Percentiles rank a stretch among this genome's conserved stretches.
Evolutionary conservation across 2,329 filamentous ascomycete species (phyloP).

Genomic region (Penicillium palitans): DNA sequence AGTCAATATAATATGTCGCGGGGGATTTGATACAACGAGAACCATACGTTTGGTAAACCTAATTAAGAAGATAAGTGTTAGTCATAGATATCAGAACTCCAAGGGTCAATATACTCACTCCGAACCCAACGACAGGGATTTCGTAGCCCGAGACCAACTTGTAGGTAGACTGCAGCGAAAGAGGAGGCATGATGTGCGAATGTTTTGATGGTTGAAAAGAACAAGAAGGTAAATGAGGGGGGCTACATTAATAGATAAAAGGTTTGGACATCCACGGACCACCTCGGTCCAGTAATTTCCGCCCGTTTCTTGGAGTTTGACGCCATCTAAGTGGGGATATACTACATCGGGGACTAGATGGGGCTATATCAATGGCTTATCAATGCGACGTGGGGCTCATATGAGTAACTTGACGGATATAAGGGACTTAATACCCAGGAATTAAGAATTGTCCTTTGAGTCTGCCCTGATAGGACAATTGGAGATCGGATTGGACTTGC

Average conservation of each 20-base stretch:
- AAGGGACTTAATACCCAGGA: neutral
- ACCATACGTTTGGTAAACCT: conserved; percentile 46
- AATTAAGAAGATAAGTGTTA: conserved; percentile 12
- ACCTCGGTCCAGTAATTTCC: conserved; percentile 17
- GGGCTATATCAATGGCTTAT: conserved; percentile 13
- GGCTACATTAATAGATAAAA: neutral
- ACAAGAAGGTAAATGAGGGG: neutral
- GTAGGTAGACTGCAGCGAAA: conserved; percentile 38
- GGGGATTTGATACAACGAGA: neutral
- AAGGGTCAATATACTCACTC: conserved; percentile 32
- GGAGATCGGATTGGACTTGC: neutral
- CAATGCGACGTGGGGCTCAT: conserved; percentile 4
- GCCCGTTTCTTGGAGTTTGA: conserved; percentile 10
- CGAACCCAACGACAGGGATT: conserved; percentile 45
- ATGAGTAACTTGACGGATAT: neutral
- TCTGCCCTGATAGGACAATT: neutral
- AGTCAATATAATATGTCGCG: neutral
- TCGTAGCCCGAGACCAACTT: conserved; percentile 43
- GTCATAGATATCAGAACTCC: neutral
- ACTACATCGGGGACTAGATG: neutral
- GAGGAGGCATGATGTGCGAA: conserved; percentile 26
- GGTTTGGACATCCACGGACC: conserved; percentile 10
- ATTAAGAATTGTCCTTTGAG: neutral
- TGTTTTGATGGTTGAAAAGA: neutral
- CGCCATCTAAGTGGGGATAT: conserved; percentile 15